Evolutionary conservation across 805 yeast species (phyloP).

Genomic region (Saturnispora quitensis): DNA sequence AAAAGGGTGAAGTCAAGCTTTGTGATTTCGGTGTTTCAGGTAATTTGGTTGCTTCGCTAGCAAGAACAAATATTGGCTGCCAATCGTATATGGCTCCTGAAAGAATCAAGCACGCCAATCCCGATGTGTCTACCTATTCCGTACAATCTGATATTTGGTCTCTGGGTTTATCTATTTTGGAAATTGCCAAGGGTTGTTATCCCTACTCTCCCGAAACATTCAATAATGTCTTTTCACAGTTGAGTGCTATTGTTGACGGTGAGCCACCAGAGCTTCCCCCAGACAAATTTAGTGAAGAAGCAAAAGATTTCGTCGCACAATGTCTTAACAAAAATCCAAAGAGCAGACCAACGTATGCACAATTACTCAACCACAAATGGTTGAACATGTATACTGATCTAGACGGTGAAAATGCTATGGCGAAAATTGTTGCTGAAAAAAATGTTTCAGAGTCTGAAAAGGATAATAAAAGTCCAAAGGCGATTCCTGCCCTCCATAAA

Average conservation of each 20-base stretch:
- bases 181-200: slow-evolving; percentile 81
- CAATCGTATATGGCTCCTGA: slow-evolving; percentile 99
- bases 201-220: slow-evolving; percentile 97
- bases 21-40: slow-evolving; percentile 98
- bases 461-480: slow-evolving; percentile 5
- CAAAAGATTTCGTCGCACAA: slow-evolving; percentile 68
- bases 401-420: slow-evolving; percentile 21
- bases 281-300: slow-evolving; percentile 57
- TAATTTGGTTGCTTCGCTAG: slow-evolving; percentile 87
- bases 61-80: slow-evolving; percentile 93
- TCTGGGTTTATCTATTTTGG: slow-evolving; percentile 75
- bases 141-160: slow-evolving; percentile 97
- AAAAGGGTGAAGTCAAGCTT: slow-evolving; percentile 73
- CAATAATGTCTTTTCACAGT: slow-evolving; percentile 81
- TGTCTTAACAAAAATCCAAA: slow-evolving; percentile 77
- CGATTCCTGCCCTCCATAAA: slow-evolving; percentile 25
- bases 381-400: slow-evolving; percentile 40
- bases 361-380: slow-evolving; percentile 81
- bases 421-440: slow-evolving; percentile 24
- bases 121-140: slow-evolving; percentile 74
- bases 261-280: slow-evolving; percentile 76
- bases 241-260: slow-evolving; percentile 95
- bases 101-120: slow-evolving; percentile 66
- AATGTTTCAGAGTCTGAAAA: slow-evolving; percentile 17
- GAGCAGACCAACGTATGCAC: slow-evolving; percentile 70